Evolutionary conservation across 305 asterid genomes (phyloP), one percentile per base, ranked within the genome.

Genomic region (Euphrasia arctica): DNA sequence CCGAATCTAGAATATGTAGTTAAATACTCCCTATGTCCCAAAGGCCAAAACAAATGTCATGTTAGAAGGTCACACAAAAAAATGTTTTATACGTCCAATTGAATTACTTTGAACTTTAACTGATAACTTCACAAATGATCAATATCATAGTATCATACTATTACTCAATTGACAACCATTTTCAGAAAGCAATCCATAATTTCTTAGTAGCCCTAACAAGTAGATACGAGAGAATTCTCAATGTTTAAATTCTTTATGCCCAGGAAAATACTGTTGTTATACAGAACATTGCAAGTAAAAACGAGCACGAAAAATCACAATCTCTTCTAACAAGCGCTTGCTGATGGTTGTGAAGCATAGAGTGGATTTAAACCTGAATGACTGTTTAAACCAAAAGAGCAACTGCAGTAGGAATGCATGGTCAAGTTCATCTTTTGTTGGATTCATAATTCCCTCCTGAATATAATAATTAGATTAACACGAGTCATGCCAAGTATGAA

Each of bases 331-430:
- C 51, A 67, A 50, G 22, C 22, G 70, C 15, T 65, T 50, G 36
- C 50, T 59, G 67, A 66, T 66, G 29, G 75, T 28, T 49, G 54
- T 58, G 50, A 60, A 59, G 67, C 50, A 29, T 43, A 74, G 88
- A 15, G 14, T 49, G 64, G 62, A 28, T 69, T 49, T 56, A 62
- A 65, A 89, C 98, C 95, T 80, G 87, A 92, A 92, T 78, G 98
- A 83, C 72, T 89, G 96, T 79, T 92, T 92, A 78, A 92, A 92
- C 98, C 98, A 92, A 85, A 85, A 85, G 70, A 92, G 91, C 78
- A 92, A 80, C 87, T 92, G 98, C 82, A 89, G 73, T 69, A 89
- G 87, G 84, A 92, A 89, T 10, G 93, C 89, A 66, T 89, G 89
- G 66, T 87, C 88, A 62, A 76, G 79, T 78, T 89, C 96, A 74